Base-by-base conservation (phyloP, 768 basidiomycete genomes). In the Kockovaella imperatae region DNA sequence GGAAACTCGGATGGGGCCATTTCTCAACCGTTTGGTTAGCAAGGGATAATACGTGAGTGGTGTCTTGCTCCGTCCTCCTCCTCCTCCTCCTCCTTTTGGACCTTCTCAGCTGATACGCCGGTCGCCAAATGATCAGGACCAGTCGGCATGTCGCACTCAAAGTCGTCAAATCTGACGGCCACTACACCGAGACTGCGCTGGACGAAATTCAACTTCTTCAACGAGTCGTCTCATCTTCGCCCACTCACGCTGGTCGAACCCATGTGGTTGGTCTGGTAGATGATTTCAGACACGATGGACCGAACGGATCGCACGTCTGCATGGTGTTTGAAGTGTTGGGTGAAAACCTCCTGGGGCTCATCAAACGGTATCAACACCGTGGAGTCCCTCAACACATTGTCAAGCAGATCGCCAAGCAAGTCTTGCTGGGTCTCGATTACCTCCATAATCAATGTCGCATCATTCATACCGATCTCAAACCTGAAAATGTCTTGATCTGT, bases 271-370 rank as follows among this genome's bases (percentile, higher is more conserved):
- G 86, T 13, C 88, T 97, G 70, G 84, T 97, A 39, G 93, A 99
- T 75, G 89, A 97, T 70, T 99, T 99, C 72, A 80, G 83, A 23
- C 95, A 97, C 74, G 86, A 85, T 53, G 95, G 95, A 1, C 90
- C 90, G 8, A 95, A 99, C 69, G 95, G 95, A 30, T 83, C 80
- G 14, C 95, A 99, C 73, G 86, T 99, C 59, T 97, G 95, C 78
- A 97, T 99, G 95, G 90, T 95, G 13, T 96, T 96, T 64, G 95
- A 99, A 72, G 95, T 97, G 21, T 79, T 99, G 7, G 95, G 93
- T 52, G 93, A 99, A 74, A 96, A 93, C 69, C 76, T 99, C 2
- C 80, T 97, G 2, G 90, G 75, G 4, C 79, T 99, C 61, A 95
- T 97, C 78, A 96, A 95, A 73, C 81, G 93, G 10, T 89, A 97